Evolutionary conservation across 495 filamentous ascomycete species (phyloP).

Genomic region (Penicillium steckii): DNA sequence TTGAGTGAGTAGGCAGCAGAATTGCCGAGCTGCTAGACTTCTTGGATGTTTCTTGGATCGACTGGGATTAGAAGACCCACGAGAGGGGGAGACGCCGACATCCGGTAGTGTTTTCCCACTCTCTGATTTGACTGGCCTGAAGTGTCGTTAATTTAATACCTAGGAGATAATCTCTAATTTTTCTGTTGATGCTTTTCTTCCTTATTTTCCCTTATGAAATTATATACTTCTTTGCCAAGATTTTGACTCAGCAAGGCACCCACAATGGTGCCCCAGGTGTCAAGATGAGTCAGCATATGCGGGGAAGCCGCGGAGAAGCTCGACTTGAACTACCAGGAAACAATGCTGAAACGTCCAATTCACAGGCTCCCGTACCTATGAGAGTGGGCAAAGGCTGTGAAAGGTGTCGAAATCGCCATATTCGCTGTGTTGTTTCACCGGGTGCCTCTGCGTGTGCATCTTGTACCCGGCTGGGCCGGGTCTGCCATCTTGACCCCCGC

Average conservation of each 20-base stretch:
- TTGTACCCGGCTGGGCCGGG: constrained; percentile 31
- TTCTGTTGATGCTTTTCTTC: background rate
- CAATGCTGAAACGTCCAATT: background rate
- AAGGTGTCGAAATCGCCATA: constrained; percentile 42
- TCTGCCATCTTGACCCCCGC: constrained; percentile 35
- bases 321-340: no score
- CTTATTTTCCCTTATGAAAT: no score
- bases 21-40: background rate
- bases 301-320: no score
- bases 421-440: constrained; percentile 31
- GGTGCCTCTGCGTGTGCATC: constrained; percentile 33
- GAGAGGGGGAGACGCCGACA: background rate
- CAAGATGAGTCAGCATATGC: background rate
- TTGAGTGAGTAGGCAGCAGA: constrained; percentile 2
- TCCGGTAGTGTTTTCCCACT: background rate
- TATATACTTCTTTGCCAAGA: background rate
- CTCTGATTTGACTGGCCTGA: background rate
- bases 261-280: no score
- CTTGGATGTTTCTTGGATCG: background rate
- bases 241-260: background rate
- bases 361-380: constrained; percentile 20
- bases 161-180: background rate
- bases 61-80: background rate
- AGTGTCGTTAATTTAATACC: background rate
- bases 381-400: constrained; percentile 41